Evolutionary conservation across 1,284 basidiomycete genomes (phyloP), one percentile per base, ranked within the genome.

Genomic region (Trichosporon sp.): DNA sequence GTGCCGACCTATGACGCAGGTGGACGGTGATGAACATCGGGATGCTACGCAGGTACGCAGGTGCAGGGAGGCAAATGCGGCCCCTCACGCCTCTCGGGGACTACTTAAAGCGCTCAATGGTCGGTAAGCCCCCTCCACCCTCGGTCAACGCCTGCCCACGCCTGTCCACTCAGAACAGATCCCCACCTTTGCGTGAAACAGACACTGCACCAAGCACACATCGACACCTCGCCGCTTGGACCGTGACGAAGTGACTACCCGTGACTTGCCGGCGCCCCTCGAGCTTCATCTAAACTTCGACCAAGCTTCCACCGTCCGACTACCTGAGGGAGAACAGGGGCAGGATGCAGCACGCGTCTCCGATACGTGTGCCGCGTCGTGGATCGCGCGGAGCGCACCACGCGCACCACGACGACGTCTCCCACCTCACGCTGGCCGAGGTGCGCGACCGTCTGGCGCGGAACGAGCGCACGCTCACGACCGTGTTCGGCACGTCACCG

Each of bases 381-480:
- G 54, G 43, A 37, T 46, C 43, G 43, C 43, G 43, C 14, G 59
- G 19, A 32, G 56, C 38, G 43, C 31, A 26, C 26, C 26, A 26
- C 26, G 26, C 26, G 26, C 16, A 38, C 64, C 21, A 48, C 11
- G 80, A 80, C 63, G 80, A 82, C 43, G 76, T 82, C 5, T 68
- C 76, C 38, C 67, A 71, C 59, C 75, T 83, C 10, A 26, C 26
- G 26, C 26, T 26, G 26, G 26, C 26, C 26, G 26, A 26, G 26
- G 26, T 26, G 26, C 26, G 26, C 26, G 26, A 26, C 26, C 77
- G 81, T 6, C 73, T 83, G 1, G 77, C 74, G n/a, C 77, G 81
- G 3, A 83, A 83, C 70, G 73, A 76, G 59, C 77, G 79, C 12
- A 76, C 81, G 11, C 74, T 83, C 26, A 68, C 19, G 16, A 16